These are phyloP conservation scores for Fagopyrum esculentum DNA, from an alignment of 148 eudicot genomes.

Conservation along the genomic window DNA sequence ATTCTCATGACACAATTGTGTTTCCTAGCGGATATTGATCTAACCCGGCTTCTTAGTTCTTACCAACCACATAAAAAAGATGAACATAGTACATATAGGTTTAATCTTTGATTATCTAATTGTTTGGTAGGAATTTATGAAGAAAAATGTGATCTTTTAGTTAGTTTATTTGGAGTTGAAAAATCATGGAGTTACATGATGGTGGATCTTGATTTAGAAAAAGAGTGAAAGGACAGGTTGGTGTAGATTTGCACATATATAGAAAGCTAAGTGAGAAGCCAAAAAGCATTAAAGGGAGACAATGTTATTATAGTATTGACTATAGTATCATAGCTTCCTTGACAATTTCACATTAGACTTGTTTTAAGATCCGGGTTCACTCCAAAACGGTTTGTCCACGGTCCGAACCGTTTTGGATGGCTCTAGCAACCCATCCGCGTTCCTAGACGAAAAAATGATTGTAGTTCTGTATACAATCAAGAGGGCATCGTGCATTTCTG, in stretches of 20 bases:
- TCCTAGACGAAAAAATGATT: no score
- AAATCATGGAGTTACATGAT: conserved; percentile 3
- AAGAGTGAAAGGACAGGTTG: neutral
- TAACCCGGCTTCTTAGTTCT: neutral
- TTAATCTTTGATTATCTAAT: neutral
- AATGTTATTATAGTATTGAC: neutral
- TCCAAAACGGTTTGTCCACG: no score
- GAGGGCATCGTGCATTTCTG: no score
- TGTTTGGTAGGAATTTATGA: conserved; percentile 4
- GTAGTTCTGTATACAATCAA: no score
- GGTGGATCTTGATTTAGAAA: conserved; percentile 6
- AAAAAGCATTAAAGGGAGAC: conserved; percentile 10
- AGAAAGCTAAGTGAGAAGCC: conserved; percentile 12
- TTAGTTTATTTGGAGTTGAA: neutral
- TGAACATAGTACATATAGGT: neutral
- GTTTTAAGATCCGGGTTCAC: no score
- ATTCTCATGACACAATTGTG: neutral
- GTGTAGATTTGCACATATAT: conserved; percentile 9
- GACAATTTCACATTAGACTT: neutral
- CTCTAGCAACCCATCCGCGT: no score
- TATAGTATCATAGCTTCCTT: conserved; percentile 11
- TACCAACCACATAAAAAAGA: neutral
- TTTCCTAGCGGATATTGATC: neutral
- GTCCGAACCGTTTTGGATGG: no score
- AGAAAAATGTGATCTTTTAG: neutral